Percentiles rank a stretch among this genome's conserved stretches.
These are phyloP conservation scores for Erigeron canadensis DNA, from an alignment of 129 eudicot genomes.

Conservation along the genomic window DNA sequence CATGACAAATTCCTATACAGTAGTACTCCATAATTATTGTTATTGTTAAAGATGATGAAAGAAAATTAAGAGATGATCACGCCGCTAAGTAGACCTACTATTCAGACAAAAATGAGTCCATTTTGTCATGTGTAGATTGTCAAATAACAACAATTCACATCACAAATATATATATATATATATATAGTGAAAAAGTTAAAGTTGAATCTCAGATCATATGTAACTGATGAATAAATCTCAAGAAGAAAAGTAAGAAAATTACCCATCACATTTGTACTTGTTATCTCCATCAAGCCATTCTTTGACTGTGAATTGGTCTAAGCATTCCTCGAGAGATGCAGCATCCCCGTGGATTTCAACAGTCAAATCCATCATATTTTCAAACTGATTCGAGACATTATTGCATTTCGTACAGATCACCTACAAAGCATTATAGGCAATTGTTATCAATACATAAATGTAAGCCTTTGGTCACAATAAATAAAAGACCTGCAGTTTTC, in stretches of 20 bases:
- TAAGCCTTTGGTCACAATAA: background rate
- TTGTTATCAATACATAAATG: slow-evolving; percentile 10
- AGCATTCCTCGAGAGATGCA: slow-evolving; percentile 83
- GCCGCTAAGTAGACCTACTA: background rate
- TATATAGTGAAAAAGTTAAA: slow-evolving; percentile 4
- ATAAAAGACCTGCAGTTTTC: slow-evolving; percentile 3
- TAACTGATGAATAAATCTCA: background rate
- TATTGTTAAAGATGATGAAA: background rate
- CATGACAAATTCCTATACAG: background rate
- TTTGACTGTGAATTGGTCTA: slow-evolving; percentile 80
- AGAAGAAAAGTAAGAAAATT: slow-evolving; percentile 23
- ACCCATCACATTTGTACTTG: slow-evolving; percentile 92
- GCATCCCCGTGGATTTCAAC: slow-evolving; percentile 97
- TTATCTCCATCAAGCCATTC: slow-evolving; percentile 96
- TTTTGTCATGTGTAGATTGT: background rate
- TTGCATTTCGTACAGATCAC: slow-evolving; percentile 79
- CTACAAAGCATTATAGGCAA: slow-evolving; percentile 35
- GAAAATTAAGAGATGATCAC: background rate
- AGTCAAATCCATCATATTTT: slow-evolving; percentile 95
- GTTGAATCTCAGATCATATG: slow-evolving; percentile 10
- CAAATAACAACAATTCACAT: slow-evolving; percentile 7
- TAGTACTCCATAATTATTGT: background rate
- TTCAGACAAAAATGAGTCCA: background rate
- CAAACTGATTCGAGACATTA: slow-evolving; percentile 78
- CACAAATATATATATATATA: background rate